A percentile compares a stretch with the other conserved stretches of the same genome.
These are phyloP conservation scores for Coemansia sp. DNA, from an alignment of 192 early-diverging fungal genomes.

Conservation along the genomic window DNA sequence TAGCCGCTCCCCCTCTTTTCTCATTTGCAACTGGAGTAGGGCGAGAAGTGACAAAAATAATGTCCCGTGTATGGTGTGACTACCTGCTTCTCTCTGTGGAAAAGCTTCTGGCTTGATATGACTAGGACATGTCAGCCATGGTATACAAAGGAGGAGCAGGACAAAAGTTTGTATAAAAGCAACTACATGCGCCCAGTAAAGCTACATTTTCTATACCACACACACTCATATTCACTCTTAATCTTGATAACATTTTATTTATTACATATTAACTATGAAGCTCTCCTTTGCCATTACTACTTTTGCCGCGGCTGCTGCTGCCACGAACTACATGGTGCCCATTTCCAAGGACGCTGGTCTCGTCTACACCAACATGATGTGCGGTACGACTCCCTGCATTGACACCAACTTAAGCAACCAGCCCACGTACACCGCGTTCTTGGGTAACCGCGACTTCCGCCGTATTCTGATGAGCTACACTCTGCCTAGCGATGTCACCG, in stretches of 20 bases:
- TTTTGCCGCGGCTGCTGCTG: constrained; percentile 11
- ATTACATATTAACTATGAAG: constrained; percentile 13
- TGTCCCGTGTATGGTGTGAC: background rate
- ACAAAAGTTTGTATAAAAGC: background rate
- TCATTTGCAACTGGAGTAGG: background rate
- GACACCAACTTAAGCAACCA: constrained; percentile 26
- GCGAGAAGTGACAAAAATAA: background rate
- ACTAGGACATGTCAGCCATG: background rate
- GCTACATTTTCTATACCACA: background rate
- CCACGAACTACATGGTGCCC: constrained; percentile 10
- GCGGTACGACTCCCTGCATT: constrained; percentile 19
- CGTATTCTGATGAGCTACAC: constrained; percentile 43
- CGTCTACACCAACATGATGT: constrained; percentile 29
- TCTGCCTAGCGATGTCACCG: constrained; percentile 10
- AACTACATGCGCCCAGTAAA: background rate
- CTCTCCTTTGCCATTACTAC: constrained; percentile 6
- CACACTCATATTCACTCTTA: background rate
- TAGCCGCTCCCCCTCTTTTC: background rate
- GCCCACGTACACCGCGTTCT: constrained; percentile 26
- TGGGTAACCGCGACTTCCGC: constrained; percentile 34
- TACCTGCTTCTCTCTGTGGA: background rate
- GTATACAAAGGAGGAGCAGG: background rate
- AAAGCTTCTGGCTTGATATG: background rate
- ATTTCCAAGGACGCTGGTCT: constrained; percentile 36
- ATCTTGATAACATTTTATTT: background rate